A percentile compares a stretch with the other conserved stretches of the same genome.
These are phyloP conservation scores for Triadica sebifera DNA, from an alignment of 345 rosid genomes.

Conservation along the genomic window DNA sequence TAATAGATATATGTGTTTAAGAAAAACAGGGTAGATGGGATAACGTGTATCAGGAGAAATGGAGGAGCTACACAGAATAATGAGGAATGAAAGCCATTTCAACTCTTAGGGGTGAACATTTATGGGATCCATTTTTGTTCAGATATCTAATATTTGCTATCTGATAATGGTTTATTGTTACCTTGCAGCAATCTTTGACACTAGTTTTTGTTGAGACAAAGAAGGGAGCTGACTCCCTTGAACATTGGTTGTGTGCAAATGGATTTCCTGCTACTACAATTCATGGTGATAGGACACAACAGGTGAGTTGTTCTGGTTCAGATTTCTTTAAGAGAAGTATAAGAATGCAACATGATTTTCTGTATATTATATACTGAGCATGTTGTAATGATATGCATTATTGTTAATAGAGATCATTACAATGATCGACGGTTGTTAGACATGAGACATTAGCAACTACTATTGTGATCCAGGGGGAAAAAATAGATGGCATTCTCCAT, in stretches of 20 bases:
- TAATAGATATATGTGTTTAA: not conserved
- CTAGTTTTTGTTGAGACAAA: conserved; percentile 99
- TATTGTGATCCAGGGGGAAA: not conserved
- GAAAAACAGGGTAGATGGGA: not conserved
- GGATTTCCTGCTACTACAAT: conserved; percentile 93
- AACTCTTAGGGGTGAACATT: not conserved
- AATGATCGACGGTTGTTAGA: not conserved
- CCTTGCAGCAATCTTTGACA: conserved; percentile 90
- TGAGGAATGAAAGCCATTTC: not conserved
- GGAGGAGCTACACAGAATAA: not conserved
- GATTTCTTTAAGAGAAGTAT: not conserved
- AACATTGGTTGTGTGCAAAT: conserved; percentile 79
- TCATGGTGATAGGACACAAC: conserved; percentile 97
- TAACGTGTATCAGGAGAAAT: no score
- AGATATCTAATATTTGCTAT: not conserved
- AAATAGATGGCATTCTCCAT: not conserved
- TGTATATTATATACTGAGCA: not conserved
- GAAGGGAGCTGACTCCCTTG: conserved; percentile 92
- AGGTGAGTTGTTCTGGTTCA: conserved; percentile 36
- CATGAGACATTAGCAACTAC: not conserved
- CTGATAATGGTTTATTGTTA: not conserved
- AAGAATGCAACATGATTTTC: not conserved
- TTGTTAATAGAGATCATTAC: not conserved
- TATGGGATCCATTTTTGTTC: not conserved
- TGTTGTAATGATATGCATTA: not conserved